Base-by-base conservation (phyloP, 768 basidiomycete species). In the Tricholomella constricta region DNA sequence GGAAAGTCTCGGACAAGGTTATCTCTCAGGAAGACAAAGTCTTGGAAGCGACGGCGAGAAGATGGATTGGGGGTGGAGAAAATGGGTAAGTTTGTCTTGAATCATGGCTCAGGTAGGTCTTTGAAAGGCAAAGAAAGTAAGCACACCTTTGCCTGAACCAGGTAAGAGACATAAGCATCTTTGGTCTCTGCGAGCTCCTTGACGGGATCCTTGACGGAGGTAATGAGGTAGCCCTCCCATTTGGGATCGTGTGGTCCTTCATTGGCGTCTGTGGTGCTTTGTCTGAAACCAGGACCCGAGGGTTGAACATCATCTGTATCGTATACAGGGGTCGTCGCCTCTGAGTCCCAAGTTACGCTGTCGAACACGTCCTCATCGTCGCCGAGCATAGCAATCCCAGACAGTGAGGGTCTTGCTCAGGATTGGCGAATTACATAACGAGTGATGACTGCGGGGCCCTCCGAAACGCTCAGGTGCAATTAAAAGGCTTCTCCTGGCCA, bases 151-250 rank as follows among this genome's bases (percentile, higher is more conserved):
- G 91, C 91, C 29, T 84, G 80, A 34, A 98, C 93, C 25, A 93
- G 75, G 69, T 98, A 99, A 35, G 94, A 95, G 44, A 97, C 93
- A 72, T 93, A 98, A 56, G 91, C 88, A 66, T 99, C 96, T 75
- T 97, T 98, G 27, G 94, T 96, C 62, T 97, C 96, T 54, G 95
- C 89, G 23, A 98, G 81, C 69, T 98, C 95, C 69, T 96, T 98
- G 57, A 94, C 85, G 25, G 96, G 95, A 68, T 98, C 95, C 64
- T 87, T 85, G 59, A 98, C 94, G 41, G 77, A 75, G 22, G 88
- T 89, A 45, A 88, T 79, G 55, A 94, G 83, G 69, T 86, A 86
- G 9, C 91, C 92, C 68, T 93, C 92, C 91, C 91, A 94, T 71
- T 91, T 93, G 45, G 91, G 90, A 64, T 91, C 87, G 58, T 85